Base-by-base conservation (phyloP, 495 filamentous ascomycete species). In the Lindgomyces ingoldianus region DNA sequence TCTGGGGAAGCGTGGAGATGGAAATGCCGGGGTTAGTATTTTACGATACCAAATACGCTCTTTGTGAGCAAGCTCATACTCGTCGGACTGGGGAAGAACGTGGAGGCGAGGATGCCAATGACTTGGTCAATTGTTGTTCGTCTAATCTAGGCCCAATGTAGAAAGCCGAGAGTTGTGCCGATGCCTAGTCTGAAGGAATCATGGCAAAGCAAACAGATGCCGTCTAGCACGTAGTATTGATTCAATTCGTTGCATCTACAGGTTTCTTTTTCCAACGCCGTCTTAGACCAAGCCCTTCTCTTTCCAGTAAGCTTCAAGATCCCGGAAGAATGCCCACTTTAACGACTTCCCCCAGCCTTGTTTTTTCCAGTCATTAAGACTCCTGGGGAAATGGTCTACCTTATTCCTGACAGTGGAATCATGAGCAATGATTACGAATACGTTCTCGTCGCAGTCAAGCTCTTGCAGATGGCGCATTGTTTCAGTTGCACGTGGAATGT, bases 341-440 rank as follows among this genome's bases (percentile, higher is more conserved):
- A 19, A 18, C 16, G 18, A 19, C 55, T 58, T 42, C 3, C 30
- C 30, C 55, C 55, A 58, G 26, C 42, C 55, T n/a, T 56, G 54
- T 21, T 45, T 33, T 27, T 56, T 63, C 60, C 60, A 63, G 30
- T 46, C 46, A 41, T 63, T 56, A 1, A 41, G 4, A 3, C 6
- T 30, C 4, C 46, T 26, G 3, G 60, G 60, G 24, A 54, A 56
- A 22, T 21, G 33, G 4, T 33, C 50, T 4, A 63, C 25, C 1
- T 18, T 42, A 26, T 48, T 50, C 12, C 24, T 18, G 24, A 63
- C n/a, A n/a, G 33, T 26, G 3, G 36, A n/a, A 39, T 63, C 60
- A 36, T 63, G 60, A 33, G 60, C 36, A 30, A 56, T n/a, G 10
- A 56, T 48, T 14, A 56, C 21, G 18, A 63, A 36, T 1, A 63